Base-by-base conservation (phyloP, 495 filamentous ascomycete species). In the Staphylotrichum tortipilum region DNA sequence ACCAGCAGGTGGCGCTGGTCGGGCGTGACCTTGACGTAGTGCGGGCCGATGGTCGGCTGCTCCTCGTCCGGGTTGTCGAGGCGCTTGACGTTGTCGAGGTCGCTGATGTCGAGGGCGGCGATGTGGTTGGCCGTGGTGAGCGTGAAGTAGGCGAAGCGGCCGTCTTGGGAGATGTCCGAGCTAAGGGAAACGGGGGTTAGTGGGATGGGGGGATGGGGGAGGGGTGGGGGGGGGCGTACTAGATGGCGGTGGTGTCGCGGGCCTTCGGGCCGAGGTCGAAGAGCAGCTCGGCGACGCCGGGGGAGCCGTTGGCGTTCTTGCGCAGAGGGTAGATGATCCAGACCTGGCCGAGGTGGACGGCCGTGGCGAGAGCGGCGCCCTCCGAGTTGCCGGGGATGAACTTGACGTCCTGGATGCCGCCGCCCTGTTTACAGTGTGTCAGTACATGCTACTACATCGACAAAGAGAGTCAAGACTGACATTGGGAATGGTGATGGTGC, bases 271-370 rank as follows among this genome's bases (percentile, higher is more conserved):
- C 80, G 12, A 83, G 70, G 50, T 82, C 78, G 49, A 72, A 82
- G 12, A 81, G 72, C 8, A 77, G 65, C 61, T 81, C 71, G 12
- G 78, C 72, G 12, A 74, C 68, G 42, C 80, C 80, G 45, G 73
- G 78, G 9, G 74, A 75, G 45, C 78, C 78, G 41, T 72, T 68
- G 9, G 62, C 51, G 48, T 78, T 69, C 39, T 61, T 76, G 45
- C 75, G 76, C 63, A 75, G 73, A 14, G 80, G 80, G 56, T 82
- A 82, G 65, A 83, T 78, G 57, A 82, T 78, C 78, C 79, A 82
- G 38, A 82, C 75, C 26, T 82, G 75, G 31, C 78, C 80, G 6
- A 78, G 73, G 35, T 77, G 73, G 19, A 82, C 80, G 7, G 80
- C 79, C 8, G 79, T 81, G 11, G 79, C 80, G 18, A 83, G 66